A percentile compares a stretch with the other conserved stretches of the same genome.
phyloP scores from a whole-genome alignment of 257 asterid genomes.

The Handroanthus guayacan region DNA sequence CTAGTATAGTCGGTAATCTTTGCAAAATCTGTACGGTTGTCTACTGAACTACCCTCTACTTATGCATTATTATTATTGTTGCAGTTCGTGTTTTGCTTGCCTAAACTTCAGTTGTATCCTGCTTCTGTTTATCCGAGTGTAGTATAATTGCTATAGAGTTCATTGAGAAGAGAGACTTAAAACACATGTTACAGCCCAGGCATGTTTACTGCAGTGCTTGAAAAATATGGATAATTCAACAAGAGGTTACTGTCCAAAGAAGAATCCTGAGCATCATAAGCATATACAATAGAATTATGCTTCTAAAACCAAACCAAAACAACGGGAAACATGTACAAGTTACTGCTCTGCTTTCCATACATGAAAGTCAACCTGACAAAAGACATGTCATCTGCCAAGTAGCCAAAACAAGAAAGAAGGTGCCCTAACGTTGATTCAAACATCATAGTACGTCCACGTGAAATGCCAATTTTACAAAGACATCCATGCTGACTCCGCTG shows the following conservation, averaged over 20 bases:
- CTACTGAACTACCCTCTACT: constrained; percentile 23
- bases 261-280: too few relatives aligned
- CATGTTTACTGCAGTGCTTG: too few relatives aligned
- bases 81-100: constrained; percentile 28
- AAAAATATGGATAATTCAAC: too few relatives aligned
- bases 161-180: too few relatives aligned
- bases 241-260: too few relatives aligned
- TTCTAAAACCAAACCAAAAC: too few relatives aligned
- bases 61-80: constrained; percentile 35
- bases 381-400: background rate
- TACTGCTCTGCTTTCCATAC: background rate
- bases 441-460: background rate
- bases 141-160: constrained; percentile 13
- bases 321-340: too few relatives aligned
- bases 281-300: too few relatives aligned
- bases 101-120: constrained; percentile 20
- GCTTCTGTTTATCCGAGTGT: constrained; percentile 22
- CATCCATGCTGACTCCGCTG: background rate
- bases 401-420: background rate
- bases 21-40: constrained; percentile 5
- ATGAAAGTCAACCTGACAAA: background rate
- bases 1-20: constrained; percentile 20
- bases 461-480: background rate
- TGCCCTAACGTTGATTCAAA: background rate
- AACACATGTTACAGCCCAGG: too few relatives aligned